Evolutionary conservation across 768 basidiomycete genomes (phyloP).

Genomic region (Termitomyces sp.): DNA sequence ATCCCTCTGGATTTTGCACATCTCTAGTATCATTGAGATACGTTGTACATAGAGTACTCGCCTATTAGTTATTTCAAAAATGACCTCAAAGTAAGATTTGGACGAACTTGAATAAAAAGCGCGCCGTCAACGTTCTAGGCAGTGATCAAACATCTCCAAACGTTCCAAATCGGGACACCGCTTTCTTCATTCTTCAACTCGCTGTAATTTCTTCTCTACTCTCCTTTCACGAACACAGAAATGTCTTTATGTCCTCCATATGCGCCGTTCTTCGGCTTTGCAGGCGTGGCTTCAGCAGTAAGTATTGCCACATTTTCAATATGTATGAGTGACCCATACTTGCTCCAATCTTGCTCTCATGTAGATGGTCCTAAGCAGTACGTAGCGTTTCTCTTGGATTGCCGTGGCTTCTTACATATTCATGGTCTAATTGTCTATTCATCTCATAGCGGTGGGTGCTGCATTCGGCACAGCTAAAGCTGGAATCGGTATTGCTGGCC

Average conservation of each 20-base stretch:
- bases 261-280: slow-evolving; percentile 98
- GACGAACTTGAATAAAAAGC: no score
- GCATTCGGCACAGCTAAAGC: slow-evolving; percentile 96
- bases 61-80: no score
- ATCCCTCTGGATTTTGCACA: no score
- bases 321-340: background rate
- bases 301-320: slow-evolving; percentile 25
- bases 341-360: background rate
- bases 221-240: background rate
- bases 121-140: no score
- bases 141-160: background rate
- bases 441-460: slow-evolving; percentile 75
- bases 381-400: slow-evolving; percentile 28
- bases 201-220: background rate
- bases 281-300: slow-evolving; percentile 92
- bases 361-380: slow-evolving; percentile 96
- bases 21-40: no score
- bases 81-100: no score
- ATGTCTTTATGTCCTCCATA: slow-evolving; percentile 86
- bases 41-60: no score
- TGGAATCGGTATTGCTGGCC: slow-evolving; percentile 94
- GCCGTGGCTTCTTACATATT: background rate
- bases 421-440: slow-evolving; percentile 6
- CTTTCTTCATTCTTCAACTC: background rate
- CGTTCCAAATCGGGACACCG: background rate